Evolutionary conservation across 805 yeast genomes (phyloP).

Genomic region (Metschnikowia koreensis): DNA sequence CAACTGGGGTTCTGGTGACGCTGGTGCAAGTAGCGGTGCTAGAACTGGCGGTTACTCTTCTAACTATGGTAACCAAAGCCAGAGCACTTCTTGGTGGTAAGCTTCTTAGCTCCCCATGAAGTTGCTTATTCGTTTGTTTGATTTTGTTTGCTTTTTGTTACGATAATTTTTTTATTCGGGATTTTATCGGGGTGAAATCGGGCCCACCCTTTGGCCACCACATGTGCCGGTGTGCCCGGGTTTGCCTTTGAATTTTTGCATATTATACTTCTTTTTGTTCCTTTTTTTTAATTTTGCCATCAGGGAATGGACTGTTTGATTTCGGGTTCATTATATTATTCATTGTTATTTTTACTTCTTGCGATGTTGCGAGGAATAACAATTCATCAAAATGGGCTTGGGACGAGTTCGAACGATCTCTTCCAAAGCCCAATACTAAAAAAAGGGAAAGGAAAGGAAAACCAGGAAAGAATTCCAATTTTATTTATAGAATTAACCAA

Average conservation of each 20-base stretch:
- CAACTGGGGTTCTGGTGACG: slow-evolving; percentile 23
- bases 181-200: slow-evolving; percentile 7
- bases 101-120: neutral
- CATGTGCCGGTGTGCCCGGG: neutral
- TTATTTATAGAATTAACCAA: slow-evolving; percentile 17
- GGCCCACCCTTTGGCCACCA: neutral
- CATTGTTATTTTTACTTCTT: slow-evolving; percentile 9
- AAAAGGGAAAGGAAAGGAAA: slow-evolving; percentile 16
- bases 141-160: slow-evolving; percentile 18
- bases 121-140: slow-evolving; percentile 3
- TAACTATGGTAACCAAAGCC: slow-evolving; percentile 37
- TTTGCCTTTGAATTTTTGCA: slow-evolving; percentile 18
- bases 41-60: slow-evolving; percentile 28
- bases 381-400: slow-evolving; percentile 13
- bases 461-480: slow-evolving; percentile 16
- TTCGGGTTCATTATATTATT: slow-evolving; percentile 15
- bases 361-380: slow-evolving; percentile 6
- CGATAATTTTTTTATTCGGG: slow-evolving; percentile 16
- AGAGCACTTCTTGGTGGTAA: slow-evolving; percentile 44
- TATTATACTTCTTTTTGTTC: slow-evolving; percentile 19
- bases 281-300: slow-evolving; percentile 17
- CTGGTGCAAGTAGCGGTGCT: slow-evolving; percentile 21
- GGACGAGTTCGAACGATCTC: neutral
- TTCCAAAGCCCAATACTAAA: slow-evolving; percentile 9
- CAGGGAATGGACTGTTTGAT: slow-evolving; percentile 17